These are phyloP conservation scores for Talaromyces stipitatus DNA, from an alignment of 495 filamentous ascomycete genomes.

Conservation along the genomic window DNA sequence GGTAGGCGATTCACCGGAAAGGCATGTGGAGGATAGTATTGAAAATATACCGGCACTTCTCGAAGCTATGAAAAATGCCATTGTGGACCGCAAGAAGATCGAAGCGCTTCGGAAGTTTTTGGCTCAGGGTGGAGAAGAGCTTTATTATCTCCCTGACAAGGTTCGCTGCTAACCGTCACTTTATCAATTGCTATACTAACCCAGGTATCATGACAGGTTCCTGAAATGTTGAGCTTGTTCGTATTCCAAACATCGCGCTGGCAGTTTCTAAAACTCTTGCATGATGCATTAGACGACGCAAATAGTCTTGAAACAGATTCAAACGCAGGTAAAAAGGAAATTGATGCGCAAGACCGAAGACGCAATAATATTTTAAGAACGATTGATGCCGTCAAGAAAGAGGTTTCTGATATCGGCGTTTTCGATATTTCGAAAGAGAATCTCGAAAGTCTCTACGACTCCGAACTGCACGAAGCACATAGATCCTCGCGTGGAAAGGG, in stretches of 20 bases:
- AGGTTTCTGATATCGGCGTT: conserved; percentile 30
- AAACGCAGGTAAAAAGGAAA: conserved; percentile 18
- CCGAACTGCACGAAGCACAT: conserved; percentile 11
- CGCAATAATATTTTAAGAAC: conserved; percentile 35
- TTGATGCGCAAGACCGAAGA: conserved; percentile 26
- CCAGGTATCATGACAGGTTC: conserved; percentile 46
- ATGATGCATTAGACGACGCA: conserved; percentile 47
- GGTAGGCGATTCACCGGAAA: neutral
- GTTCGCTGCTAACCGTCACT: conserved; percentile 28
- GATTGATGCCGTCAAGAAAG: conserved; percentile 20
- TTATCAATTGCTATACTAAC: neutral
- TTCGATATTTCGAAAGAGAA: conserved; percentile 18
- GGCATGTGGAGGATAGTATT: conserved; percentile 43
- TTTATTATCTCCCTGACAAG: conserved; percentile 65
- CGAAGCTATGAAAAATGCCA: conserved; percentile 50
- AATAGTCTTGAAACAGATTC: neutral
- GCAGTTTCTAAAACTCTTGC: conserved; percentile 63
- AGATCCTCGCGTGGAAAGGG: neutral
- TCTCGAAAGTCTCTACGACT: conserved; percentile 18
- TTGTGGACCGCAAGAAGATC: conserved; percentile 87
- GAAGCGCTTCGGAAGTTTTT: conserved; percentile 74
- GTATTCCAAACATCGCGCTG: conserved; percentile 84
- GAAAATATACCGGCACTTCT: conserved; percentile 59
- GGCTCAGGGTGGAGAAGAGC: conserved; percentile 67
- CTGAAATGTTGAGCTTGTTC: conserved; percentile 75